A percentile compares a stretch with the other conserved stretches of the same genome.
Evolutionary conservation across 2,329 filamentous ascomycete genomes (phyloP).

Genomic region (Ophiostoma perfectum): DNA sequence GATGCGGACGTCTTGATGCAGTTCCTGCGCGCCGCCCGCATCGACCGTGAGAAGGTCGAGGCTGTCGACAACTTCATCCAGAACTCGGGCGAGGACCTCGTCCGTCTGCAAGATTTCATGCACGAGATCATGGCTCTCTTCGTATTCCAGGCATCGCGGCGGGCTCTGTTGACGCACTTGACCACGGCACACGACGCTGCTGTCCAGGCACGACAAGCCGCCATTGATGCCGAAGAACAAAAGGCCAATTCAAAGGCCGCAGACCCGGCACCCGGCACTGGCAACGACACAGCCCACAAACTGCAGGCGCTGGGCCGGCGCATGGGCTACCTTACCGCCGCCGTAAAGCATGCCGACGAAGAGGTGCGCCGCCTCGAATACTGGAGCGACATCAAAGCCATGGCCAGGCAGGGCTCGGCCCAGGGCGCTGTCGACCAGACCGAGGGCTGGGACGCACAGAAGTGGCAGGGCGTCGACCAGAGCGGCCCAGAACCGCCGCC

Average conservation of each 20-base stretch:
- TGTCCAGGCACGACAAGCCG: conserved; percentile 29
- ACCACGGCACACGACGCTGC: conserved; percentile 57
- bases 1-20: conserved; percentile 65
- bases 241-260: neutral
- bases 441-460: conserved; percentile 40
- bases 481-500: conserved; percentile 43
- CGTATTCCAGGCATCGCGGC: conserved; percentile 82
- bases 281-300: neutral
- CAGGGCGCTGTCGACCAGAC: conserved; percentile 40
- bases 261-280: neutral
- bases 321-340: conserved; percentile 65
- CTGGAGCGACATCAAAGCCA: conserved; percentile 76
- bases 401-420: conserved; percentile 52
- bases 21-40: conserved; percentile 60
- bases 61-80: conserved; percentile 74
- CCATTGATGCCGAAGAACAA: neutral
- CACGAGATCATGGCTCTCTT: conserved; percentile 80
- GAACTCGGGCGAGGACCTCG: conserved; percentile 67
- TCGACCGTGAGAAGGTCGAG: conserved; percentile 89
- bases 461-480: conserved; percentile 49
- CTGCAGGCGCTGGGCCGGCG: conserved; percentile 33
- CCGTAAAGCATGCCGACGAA: conserved; percentile 69
- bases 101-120: conserved; percentile 69
- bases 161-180: conserved; percentile 67
- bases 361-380: conserved; percentile 78